phyloP scores from a whole-genome alignment of 2,329 filamentous ascomycete species.

The Grosmannia clavigera region DNA sequence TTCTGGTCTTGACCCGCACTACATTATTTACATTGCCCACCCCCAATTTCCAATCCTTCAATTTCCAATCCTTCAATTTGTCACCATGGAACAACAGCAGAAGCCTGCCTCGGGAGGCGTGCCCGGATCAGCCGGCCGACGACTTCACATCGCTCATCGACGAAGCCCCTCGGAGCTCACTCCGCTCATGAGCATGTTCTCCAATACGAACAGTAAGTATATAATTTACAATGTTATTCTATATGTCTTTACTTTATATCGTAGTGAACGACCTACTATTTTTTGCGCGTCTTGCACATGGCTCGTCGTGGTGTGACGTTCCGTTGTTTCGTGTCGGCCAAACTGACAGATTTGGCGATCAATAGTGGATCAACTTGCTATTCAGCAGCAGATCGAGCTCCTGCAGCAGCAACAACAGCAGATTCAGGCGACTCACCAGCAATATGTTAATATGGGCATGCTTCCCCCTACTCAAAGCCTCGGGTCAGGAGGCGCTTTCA shows the following conservation, averaged over 20 bases:
- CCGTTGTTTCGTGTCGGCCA: conserved; percentile 1
- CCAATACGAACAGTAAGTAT: conserved; percentile 50
- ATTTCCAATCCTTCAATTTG: neutral
- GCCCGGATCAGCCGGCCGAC: conserved; percentile 68
- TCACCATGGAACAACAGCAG: conserved; percentile 55
- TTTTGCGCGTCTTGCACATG: neutral
- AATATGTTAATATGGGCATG: conserved; percentile 97
- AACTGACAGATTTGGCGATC: conserved; percentile 9
- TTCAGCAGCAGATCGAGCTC: conserved; percentile 96
- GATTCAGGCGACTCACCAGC: conserved; percentile 90
- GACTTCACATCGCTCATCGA: conserved; percentile 93
- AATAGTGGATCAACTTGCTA: conserved; percentile 89
- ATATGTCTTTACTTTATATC: neutral
- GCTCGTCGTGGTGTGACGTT: conserved; percentile 6
- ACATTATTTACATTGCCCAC: neutral
- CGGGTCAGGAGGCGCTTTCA: conserved; percentile 57
- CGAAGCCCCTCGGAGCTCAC: conserved; percentile 95
- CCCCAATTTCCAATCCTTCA: neutral
- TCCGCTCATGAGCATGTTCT: conserved; percentile 88
- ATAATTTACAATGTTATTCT: neutral
- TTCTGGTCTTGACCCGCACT: neutral
- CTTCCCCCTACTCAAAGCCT: conserved; percentile 71
- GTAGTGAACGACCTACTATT: neutral
- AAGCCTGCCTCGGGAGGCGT: conserved; percentile 42
- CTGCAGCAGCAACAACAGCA: conserved; percentile 97